phyloP scores from a whole-genome alignment of 192 early-diverging fungal genomes.

The Entomortierella lignicola region DNA sequence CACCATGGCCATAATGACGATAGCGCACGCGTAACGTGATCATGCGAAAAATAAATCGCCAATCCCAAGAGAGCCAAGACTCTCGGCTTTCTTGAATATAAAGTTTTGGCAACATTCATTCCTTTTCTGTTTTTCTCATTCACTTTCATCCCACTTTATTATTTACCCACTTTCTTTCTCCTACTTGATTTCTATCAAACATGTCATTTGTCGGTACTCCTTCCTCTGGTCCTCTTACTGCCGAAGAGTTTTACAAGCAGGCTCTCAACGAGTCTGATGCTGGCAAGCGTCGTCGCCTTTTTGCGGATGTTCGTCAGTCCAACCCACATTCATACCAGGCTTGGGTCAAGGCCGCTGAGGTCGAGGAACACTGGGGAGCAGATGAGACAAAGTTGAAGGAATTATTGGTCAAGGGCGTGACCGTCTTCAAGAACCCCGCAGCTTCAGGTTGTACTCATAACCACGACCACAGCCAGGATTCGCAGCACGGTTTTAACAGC shows the following conservation, averaged over 20 bases:
- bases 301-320: conserved; percentile 49
- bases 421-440: conserved; percentile 54
- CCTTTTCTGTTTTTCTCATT: conserved; percentile 1
- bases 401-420: conserved; percentile 28
- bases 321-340: conserved; percentile 39
- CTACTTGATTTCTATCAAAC: neutral
- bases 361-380: conserved; percentile 52
- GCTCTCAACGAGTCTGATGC: conserved; percentile 38
- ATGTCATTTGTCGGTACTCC: conserved; percentile 48
- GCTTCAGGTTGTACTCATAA: conserved; percentile 25
- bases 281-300: conserved; percentile 47
- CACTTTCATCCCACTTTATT: neutral
- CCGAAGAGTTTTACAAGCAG: conserved; percentile 28
- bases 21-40: conserved; percentile 1
- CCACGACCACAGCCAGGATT: conserved; percentile 49
- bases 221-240: conserved; percentile 25
- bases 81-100: neutral
- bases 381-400: conserved; percentile 47
- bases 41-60: neutral
- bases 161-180: conserved; percentile 2
- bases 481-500: conserved; percentile 27
- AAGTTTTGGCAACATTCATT: neutral
- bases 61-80: too few relatives aligned
- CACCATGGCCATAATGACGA: neutral
- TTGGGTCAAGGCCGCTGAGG: conserved; percentile 54